These are phyloP conservation scores for Helminthosporium solani DNA, from an alignment of 2,329 filamentous ascomycete genomes.

Conservation along the genomic window DNA sequence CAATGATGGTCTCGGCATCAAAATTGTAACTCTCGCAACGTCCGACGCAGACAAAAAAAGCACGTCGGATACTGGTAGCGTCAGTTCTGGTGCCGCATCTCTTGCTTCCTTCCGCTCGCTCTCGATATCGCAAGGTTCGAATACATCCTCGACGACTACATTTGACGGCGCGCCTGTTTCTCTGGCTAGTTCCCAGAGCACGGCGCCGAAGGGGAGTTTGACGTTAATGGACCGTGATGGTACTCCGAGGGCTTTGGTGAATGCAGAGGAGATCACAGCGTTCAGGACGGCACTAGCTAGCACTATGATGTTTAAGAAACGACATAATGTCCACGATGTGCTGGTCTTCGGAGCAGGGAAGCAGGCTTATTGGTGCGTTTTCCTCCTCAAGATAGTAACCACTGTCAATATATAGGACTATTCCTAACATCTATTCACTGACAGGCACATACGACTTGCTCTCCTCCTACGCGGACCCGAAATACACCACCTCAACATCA, in stretches of 20 bases:
- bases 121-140: constrained; percentile 27
- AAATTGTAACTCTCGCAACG: constrained; percentile 60
- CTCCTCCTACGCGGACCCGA: constrained; percentile 69
- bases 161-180: constrained; percentile 20
- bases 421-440: background rate
- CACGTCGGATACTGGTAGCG: constrained; percentile 8
- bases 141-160: constrained; percentile 23
- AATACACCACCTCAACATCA: constrained; percentile 77
- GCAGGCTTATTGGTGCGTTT: constrained; percentile 76
- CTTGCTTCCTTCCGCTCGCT: constrained; percentile 37
- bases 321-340: constrained; percentile 70
- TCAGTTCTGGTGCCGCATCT: constrained; percentile 30
- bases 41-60: constrained; percentile 30
- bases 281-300: constrained; percentile 67
- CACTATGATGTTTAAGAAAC: constrained; percentile 62
- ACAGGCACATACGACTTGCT: constrained; percentile 72
- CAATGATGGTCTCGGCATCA: constrained; percentile 61
- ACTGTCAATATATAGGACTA: background rate
- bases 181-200: constrained; percentile 28
- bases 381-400: background rate
- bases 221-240: constrained; percentile 61
- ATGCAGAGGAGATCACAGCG: constrained; percentile 67
- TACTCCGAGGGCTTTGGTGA: constrained; percentile 62
- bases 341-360: constrained; percentile 85
- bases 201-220: constrained; percentile 58